These are phyloP conservation scores for Gymnopilus dilepis DNA, from an alignment of 768 basidiomycete species.

Conservation along the genomic window DNA sequence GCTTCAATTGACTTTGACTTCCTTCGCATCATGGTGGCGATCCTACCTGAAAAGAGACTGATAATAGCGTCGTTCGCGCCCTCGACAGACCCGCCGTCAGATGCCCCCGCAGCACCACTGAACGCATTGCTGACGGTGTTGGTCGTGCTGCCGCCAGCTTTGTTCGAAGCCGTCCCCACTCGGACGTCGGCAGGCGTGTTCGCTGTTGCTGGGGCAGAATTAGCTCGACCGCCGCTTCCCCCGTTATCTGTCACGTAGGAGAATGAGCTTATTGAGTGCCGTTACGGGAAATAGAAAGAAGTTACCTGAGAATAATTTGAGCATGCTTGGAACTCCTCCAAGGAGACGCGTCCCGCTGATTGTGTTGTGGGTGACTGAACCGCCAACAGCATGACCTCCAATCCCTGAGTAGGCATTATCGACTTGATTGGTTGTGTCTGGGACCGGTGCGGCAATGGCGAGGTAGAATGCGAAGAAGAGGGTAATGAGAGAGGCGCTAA, in stretches of 20 bases:
- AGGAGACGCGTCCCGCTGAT: constrained; percentile 14
- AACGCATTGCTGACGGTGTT: constrained; percentile 21
- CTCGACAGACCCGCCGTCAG: constrained; percentile 42
- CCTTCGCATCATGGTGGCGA: background rate
- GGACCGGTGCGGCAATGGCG: constrained; percentile 31
- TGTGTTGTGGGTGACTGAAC: constrained; percentile 27
- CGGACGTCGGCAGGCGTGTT: background rate
- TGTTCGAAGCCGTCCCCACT: constrained; percentile 1
- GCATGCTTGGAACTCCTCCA: constrained; percentile 14
- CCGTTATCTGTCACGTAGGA: constrained; percentile 32
- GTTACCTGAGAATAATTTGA: constrained; percentile 37
- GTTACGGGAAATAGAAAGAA: background rate
- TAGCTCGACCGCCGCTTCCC: constrained; percentile 38
- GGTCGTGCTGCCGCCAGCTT: constrained; percentile 5
- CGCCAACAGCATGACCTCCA: constrained; percentile 41
- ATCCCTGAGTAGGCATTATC: constrained; percentile 38
- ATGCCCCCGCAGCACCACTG: constrained; percentile 30
- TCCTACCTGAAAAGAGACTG: constrained; percentile 37
- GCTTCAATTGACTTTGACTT: background rate
- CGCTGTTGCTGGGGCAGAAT: constrained; percentile 34
- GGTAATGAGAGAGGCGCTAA: constrained; percentile 16
- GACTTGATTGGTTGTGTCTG: constrained; percentile 29
- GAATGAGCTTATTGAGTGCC: background rate
- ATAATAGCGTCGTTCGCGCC: constrained; percentile 29
- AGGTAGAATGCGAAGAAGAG: constrained; percentile 28